These are phyloP conservation scores for Globisporangium splendens DNA, from an alignment of 352 stramenopile species.

Conservation along the genomic window DNA sequence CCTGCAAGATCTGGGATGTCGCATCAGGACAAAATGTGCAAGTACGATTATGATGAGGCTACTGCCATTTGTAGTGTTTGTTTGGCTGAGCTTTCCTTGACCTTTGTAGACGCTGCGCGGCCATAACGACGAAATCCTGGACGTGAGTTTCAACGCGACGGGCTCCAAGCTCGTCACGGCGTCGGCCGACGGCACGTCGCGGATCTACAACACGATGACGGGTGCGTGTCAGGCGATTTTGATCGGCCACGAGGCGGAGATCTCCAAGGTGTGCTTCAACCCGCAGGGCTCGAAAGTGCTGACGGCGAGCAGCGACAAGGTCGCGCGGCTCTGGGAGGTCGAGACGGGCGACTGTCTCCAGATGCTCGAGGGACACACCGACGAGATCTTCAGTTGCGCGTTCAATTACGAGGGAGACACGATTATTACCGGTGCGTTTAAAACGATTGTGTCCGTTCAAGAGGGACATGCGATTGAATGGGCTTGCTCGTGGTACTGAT, in stretches of 20 bases:
- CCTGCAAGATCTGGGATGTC: conserved; percentile 94
- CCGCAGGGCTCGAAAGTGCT: conserved; percentile 93
- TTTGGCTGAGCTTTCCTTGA: neutral
- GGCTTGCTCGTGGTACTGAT: conserved; percentile 6
- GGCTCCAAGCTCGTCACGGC: conserved; percentile 93
- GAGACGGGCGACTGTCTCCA: conserved; percentile 93
- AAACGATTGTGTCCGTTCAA: neutral
- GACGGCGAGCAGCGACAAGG: conserved; percentile 93
- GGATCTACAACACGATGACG: conserved; percentile 97
- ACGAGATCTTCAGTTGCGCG: conserved; percentile 95
- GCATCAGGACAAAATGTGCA: conserved; percentile 88
- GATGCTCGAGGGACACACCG: conserved; percentile 95
- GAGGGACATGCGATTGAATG: neutral
- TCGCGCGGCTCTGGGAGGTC: conserved; percentile 91
- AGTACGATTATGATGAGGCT: conserved; percentile 13
- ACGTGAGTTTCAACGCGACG: conserved; percentile 94
- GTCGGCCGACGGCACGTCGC: conserved; percentile 90
- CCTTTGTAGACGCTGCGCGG: conserved; percentile 80
- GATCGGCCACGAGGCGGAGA: conserved; percentile 94
- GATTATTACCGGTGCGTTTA: conserved; percentile 92
- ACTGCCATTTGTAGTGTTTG: neutral
- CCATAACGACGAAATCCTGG: conserved; percentile 95
- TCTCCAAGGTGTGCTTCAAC: conserved; percentile 95
- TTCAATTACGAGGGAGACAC: conserved; percentile 97
- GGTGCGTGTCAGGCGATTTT: conserved; percentile 92